Base-by-base conservation (phyloP, 1,284 basidiomycete species). In the Mycosarcoma mackinlayi region DNA sequence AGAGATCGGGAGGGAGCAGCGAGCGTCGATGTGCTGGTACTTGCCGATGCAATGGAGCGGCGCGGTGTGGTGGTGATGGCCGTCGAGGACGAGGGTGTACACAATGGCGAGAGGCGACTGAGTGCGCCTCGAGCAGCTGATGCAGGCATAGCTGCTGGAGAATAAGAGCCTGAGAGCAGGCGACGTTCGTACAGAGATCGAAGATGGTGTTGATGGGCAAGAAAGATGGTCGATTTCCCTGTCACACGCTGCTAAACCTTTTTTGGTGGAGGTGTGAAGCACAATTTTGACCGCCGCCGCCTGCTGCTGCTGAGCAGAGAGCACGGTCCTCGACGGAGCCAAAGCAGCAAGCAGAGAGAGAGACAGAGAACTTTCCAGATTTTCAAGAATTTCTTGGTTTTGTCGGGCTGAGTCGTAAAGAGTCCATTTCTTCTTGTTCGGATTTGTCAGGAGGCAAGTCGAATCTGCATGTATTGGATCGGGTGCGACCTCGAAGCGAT, bases 291-390 rank as follows among this genome's bases (percentile, higher is more conserved):
- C n/a, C n/a, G n/a, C n/a, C n/a, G n/a, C n/a, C n/a, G n/a, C n/a
- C n/a, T n/a, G 21, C 30, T 34, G 18, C 19, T 21, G 11, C 19
- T 46, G 19, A n/a, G 31, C 16, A 33, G 44, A 23, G 27, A 35
- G 45, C 41, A 42, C 41, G 41, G 41, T n/a, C 41, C n/a, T n/a
- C n/a, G n/a, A n/a, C n/a, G n/a, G n/a, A n/a, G n/a, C n/a, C n/a
- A n/a, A n/a, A n/a, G n/a, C n/a, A n/a, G n/a, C n/a, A n/a, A n/a
- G n/a, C n/a, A n/a, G n/a, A n/a, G n/a, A n/a, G n/a, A n/a, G n/a
- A n/a, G n/a, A n/a, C n/a, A 46, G 40, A 51, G 60, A 63, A 63
- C 48, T 47, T 63, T 63, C 60, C 35, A 63, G 60, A 63, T 56
- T 56, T 49, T 46, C 30, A 28, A 21, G 21, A 6, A 8, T 21